phyloP scores from a whole-genome alignment of 192 early-diverging fungal species.

The Dissophora globulifera region DNA sequence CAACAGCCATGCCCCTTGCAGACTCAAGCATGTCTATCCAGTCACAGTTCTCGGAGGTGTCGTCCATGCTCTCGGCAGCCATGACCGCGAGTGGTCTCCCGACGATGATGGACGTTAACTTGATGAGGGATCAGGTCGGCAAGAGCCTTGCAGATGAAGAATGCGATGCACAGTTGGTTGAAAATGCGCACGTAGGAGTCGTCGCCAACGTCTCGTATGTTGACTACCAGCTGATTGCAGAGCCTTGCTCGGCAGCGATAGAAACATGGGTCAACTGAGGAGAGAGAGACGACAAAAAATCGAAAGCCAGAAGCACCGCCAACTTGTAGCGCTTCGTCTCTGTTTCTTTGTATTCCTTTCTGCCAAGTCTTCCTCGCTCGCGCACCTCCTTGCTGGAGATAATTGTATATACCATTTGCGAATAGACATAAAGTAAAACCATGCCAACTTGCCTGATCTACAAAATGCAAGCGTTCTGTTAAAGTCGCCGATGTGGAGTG shows the following conservation, averaged over 20 bases:
- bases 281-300: too few relatives aligned
- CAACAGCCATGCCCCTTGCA: constrained; percentile 15
- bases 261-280: constrained; percentile 49
- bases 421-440: too few relatives aligned
- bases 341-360: too few relatives aligned
- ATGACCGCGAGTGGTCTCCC: constrained; percentile 36
- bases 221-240: constrained; percentile 19
- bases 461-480: too few relatives aligned
- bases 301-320: too few relatives aligned
- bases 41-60: constrained; percentile 28
- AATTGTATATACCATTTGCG: too few relatives aligned
- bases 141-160: constrained; percentile 29
- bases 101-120: constrained; percentile 27
- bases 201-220: constrained; percentile 18
- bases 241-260: constrained; percentile 43
- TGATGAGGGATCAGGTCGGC: constrained; percentile 45
- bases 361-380: too few relatives aligned
- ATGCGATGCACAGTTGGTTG: constrained; percentile 22
- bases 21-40: constrained; percentile 46
- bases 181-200: constrained; percentile 37
- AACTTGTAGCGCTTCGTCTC: too few relatives aligned
- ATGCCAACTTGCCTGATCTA: too few relatives aligned
- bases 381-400: too few relatives aligned
- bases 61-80: constrained; percentile 35
- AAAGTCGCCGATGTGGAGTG: too few relatives aligned